A percentile compares a stretch with the other conserved stretches of the same genome.
Conservation (phyloP, 2,329 filamentous ascomycete species). For the Tolypocladium nubicola region DNA sequence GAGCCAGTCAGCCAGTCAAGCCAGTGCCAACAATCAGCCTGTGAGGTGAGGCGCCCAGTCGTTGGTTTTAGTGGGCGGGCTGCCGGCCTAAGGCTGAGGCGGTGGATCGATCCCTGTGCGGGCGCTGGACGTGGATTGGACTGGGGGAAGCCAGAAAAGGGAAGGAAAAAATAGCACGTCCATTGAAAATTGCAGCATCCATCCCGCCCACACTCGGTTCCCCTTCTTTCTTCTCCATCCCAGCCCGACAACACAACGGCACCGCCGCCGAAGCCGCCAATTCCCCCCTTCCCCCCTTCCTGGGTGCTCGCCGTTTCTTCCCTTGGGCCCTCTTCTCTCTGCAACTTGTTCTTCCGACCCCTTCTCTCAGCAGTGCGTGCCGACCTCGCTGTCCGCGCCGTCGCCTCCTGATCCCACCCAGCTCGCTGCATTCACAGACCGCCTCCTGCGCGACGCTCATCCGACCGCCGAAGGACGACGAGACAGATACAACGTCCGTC, state of each 20-base stretch:
- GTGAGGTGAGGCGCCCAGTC: neutral
- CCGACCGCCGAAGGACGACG: neutral
- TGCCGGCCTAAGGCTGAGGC: neutral
- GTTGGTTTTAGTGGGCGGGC: neutral
- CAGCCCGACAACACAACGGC: slow-evolving; percentile 16
- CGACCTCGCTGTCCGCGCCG: neutral
- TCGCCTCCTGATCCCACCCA: neutral
- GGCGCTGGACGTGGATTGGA: neutral
- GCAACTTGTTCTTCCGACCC: slow-evolving; percentile 2
- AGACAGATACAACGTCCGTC: neutral
- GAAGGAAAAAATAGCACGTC: slow-evolving; percentile 15
- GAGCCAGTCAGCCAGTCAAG: too few species aligned
- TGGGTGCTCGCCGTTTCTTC: slow-evolving; percentile 7
- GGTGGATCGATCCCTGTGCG: neutral
- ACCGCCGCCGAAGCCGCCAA: slow-evolving; percentile 14
- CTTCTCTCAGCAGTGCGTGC: neutral
- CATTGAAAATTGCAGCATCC: slow-evolving; percentile 9
- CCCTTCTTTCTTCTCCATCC: slow-evolving; percentile 13
- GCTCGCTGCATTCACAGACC: neutral
- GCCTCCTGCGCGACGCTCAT: neutral
- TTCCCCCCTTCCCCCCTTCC: slow-evolving; percentile 7
- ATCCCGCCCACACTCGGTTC: slow-evolving; percentile 7
- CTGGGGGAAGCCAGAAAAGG: slow-evolving; percentile 1
- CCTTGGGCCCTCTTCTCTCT: slow-evolving; percentile 5
- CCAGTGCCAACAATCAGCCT: neutral